phyloP scores from a whole-genome alignment of 2,329 filamentous ascomycete genomes.

The Colletotrichum kahawae region DNA sequence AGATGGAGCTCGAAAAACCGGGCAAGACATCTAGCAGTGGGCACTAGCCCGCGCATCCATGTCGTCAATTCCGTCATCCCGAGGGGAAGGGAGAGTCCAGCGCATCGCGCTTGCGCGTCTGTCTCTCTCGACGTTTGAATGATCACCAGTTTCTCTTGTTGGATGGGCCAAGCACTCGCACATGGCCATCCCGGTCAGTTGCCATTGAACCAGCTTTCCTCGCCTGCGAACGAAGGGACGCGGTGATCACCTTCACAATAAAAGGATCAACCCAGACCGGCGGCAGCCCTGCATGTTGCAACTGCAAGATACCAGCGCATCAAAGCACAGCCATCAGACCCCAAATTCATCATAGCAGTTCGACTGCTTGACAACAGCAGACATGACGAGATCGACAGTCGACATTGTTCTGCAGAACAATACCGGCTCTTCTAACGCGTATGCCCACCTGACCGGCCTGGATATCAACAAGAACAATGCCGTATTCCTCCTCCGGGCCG shows the following conservation, averaged over 20 bases:
- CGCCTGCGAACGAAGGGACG: not conserved
- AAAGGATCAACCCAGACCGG: not conserved
- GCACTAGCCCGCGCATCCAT: not conserved
- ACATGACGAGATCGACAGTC: conserved; percentile 47
- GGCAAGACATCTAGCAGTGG: not conserved
- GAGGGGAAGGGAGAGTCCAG: not conserved
- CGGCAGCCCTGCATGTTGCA: not conserved
- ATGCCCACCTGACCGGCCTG: conserved; percentile 74
- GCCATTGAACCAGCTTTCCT: not conserved
- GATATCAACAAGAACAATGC: conserved; percentile 64
- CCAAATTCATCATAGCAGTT: not conserved
- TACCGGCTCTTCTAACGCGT: conserved; percentile 64
- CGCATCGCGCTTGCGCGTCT: not conserved
- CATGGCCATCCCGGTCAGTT: not conserved
- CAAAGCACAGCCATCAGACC: not conserved
- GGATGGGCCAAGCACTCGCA: not conserved
- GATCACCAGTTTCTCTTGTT: not conserved
- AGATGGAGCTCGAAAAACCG: not conserved
- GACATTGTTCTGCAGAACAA: conserved; percentile 70
- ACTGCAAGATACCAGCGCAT: not conserved
- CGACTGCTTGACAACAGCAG: not conserved
- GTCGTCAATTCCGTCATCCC: conserved; percentile 11
- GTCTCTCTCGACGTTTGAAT: not conserved
- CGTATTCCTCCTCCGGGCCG: conserved; percentile 66
- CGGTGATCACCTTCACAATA: not conserved